phyloP scores from a whole-genome alignment of 225 moss, liverwort and hornwort species.

The Lunularia cruciata region DNA sequence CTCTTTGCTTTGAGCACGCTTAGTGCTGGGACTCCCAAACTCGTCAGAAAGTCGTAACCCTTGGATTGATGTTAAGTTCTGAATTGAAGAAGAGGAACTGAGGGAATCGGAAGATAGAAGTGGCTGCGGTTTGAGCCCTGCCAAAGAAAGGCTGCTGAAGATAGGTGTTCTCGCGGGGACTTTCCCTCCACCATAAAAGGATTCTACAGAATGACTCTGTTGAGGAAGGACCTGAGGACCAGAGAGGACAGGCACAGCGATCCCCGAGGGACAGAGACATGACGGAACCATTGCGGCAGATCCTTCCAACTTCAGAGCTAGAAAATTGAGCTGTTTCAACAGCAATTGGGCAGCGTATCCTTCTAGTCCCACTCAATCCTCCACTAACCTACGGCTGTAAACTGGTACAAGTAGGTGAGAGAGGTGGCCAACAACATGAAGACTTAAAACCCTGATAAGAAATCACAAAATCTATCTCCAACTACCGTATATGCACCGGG shows the following conservation, averaged over 20 bases:
- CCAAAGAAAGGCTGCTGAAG: conserved; percentile 1
- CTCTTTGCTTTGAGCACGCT: conserved; percentile 8
- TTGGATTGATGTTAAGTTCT: conserved; percentile 28
- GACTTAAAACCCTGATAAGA: no score
- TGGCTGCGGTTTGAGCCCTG: background rate
- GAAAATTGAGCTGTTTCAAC: conserved; percentile 4
- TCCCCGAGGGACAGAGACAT: conserved; percentile 4
- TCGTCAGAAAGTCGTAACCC: conserved; percentile 25
- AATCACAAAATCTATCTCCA: no score
- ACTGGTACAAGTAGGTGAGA: no score
- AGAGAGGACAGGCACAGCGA: background rate
- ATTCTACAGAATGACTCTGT: conserved; percentile 4
- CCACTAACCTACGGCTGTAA: no score
- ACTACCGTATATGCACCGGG: no score
- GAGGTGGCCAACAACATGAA: no score
- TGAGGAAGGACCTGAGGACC: background rate
- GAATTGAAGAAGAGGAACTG: background rate
- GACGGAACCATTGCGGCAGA: conserved; percentile 16
- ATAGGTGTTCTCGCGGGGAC: conserved; percentile 1
- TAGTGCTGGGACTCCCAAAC: background rate
- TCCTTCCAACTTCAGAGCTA: no score
- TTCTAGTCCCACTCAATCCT: background rate
- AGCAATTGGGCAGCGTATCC: background rate
- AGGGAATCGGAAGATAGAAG: conserved; percentile 4
- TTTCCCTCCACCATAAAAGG: background rate